Evolutionary conservation across 176 grass and related monocot genomes (phyloP).

Genomic region (Poa pratensis): DNA sequence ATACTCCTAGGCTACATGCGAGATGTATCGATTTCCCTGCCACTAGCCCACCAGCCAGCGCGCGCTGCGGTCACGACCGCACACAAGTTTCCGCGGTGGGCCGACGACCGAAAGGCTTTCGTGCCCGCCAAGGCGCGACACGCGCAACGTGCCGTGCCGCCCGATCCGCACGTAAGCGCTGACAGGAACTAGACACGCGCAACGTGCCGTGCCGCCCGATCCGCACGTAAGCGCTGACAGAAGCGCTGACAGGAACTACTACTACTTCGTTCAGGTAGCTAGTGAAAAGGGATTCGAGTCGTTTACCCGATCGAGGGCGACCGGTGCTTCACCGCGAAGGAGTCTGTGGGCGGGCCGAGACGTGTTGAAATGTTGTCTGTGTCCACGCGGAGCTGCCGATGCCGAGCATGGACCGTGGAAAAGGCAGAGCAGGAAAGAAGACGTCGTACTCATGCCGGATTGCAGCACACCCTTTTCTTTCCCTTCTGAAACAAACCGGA

Average conservation of each 20-base stretch:
- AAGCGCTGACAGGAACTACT: background rate
- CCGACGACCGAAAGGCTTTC: slow-evolving; percentile 8
- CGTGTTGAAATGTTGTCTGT: background rate
- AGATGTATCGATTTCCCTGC: too few relatives aligned
- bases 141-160: background rate
- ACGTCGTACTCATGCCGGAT: background rate
- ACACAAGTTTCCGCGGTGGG: too few relatives aligned
- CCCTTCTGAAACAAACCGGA: background rate
- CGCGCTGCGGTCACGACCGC: too few relatives aligned
- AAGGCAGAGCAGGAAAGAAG: background rate
- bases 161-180: slow-evolving; percentile 5
- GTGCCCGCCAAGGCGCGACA: slow-evolving; percentile 26
- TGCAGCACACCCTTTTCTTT: background rate
- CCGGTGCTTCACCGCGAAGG: background rate
- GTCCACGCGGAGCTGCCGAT: background rate
- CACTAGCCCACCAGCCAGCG: too few relatives aligned
- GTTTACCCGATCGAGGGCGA: background rate
- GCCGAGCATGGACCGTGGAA: background rate
- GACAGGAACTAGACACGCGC: slow-evolving; percentile 15
- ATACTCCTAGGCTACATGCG: too few relatives aligned
- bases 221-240: slow-evolving; percentile 26
- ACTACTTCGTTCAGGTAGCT: too few relatives aligned
- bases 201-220: background rate
- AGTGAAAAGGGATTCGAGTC: slow-evolving; percentile 3
- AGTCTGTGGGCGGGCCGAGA: background rate